Percentiles rank a stretch among this genome's conserved stretches.
Conservation (phyloP, 2,329 filamentous ascomycete species). For the Alternaria triticimaculans region DNA sequence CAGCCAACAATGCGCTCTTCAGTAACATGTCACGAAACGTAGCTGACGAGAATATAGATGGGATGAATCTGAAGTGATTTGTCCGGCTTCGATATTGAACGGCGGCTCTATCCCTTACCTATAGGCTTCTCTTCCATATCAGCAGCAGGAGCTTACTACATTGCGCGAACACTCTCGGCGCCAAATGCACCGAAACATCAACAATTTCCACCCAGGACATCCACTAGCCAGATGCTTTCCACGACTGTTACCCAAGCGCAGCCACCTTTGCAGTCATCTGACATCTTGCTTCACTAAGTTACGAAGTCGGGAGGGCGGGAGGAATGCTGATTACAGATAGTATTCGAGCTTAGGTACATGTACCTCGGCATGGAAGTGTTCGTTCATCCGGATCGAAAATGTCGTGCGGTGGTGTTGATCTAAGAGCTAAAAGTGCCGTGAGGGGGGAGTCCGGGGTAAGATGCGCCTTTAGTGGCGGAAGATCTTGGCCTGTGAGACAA, state of each 20-base stretch:
- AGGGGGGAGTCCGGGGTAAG: constrained; percentile 16
- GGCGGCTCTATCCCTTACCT: constrained; percentile 1
- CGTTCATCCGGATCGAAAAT: background rate
- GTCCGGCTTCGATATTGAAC: background rate
- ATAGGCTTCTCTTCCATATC: constrained; percentile 3
- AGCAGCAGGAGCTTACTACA: background rate
- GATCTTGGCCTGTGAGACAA: constrained; percentile 19
- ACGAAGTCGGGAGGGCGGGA: background rate
- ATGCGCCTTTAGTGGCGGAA: constrained; percentile 39
- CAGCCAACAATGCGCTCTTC: constrained; percentile 31
- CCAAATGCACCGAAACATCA: constrained; percentile 25
- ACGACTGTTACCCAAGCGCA: background rate
- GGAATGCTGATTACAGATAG: background rate
- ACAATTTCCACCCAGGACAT: constrained; percentile 24
- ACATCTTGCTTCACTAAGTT: background rate
- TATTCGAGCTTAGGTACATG: background rate
- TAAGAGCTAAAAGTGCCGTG: background rate
- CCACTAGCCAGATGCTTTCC: constrained; percentile 9
- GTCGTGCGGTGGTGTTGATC: background rate
- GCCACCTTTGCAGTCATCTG: background rate
- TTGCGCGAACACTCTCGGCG: constrained; percentile 19
- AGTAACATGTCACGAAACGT: constrained; percentile 32
- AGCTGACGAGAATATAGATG: background rate
- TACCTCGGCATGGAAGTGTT: background rate
- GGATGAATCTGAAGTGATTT: background rate